A percentile compares a stretch with the other conserved stretches of the same genome.
These are phyloP conservation scores for Botrytis pseudocinerea DNA, from an alignment of 2,329 filamentous ascomycete species.

Conservation along the genomic window DNA sequence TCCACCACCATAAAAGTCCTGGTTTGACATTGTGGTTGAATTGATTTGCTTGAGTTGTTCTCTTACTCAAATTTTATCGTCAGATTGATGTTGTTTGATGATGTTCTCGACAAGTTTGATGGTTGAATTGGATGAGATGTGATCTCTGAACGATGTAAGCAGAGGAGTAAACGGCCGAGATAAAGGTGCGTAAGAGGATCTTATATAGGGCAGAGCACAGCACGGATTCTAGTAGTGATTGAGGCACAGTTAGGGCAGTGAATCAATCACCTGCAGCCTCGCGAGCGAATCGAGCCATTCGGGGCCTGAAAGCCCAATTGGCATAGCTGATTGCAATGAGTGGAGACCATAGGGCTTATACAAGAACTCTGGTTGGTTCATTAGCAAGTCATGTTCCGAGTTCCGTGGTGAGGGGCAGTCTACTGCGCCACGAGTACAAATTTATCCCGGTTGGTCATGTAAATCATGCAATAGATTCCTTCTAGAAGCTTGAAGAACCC, in stretches of 20 bases:
- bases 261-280: slow-evolving; percentile 8
- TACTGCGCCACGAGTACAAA: slow-evolving; percentile 14
- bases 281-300: background rate
- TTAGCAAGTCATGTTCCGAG: background rate
- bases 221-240: background rate
- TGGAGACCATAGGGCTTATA: background rate
- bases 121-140: background rate
- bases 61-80: background rate
- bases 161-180: background rate
- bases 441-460: background rate
- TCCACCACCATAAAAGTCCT: slow-evolving; percentile 14
- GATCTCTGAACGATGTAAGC: background rate
- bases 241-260: slow-evolving; percentile 17
- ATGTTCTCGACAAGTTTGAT: background rate
- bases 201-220: slow-evolving; percentile 9
- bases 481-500: slow-evolving; percentile 5
- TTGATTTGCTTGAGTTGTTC: no score
- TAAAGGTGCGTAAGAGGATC: background rate
- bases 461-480: slow-evolving; percentile 8
- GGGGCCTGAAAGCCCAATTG: background rate
- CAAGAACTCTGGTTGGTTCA: background rate
- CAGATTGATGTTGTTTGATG: background rate
- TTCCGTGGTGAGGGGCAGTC: slow-evolving; percentile 9
- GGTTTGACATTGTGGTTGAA: slow-evolving; percentile 8
- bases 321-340: background rate